phyloP scores from a whole-genome alignment of 371 early-diverging fungal genomes.

The Fennellomyces sp. region DNA sequence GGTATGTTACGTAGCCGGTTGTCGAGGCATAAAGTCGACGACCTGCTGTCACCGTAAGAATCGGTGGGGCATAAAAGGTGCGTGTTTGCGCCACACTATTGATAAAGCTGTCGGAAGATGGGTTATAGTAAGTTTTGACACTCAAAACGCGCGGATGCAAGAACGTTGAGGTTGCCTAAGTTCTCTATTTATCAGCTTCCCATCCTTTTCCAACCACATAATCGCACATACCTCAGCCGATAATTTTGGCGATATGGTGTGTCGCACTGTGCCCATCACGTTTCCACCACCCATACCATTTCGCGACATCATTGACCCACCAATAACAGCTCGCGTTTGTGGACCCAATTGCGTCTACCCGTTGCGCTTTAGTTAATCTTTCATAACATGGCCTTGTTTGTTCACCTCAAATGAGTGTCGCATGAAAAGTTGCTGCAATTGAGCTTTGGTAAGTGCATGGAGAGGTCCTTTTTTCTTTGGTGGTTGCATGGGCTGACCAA shows the following conservation, averaged over 20 bases:
- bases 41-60: slow-evolving; percentile 66
- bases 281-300: slow-evolving; percentile 83
- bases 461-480: slow-evolving; percentile 24
- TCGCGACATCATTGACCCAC: slow-evolving; percentile 71
- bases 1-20: slow-evolving; percentile 80
- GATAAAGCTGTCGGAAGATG: slow-evolving; percentile 71
- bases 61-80: slow-evolving; percentile 66
- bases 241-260: slow-evolving; percentile 71
- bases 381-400: neutral
- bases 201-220: too few species aligned
- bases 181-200: neutral
- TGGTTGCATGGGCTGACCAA: slow-evolving; percentile 24
- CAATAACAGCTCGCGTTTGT: slow-evolving; percentile 65
- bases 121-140: slow-evolving; percentile 72
- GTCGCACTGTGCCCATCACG: slow-evolving; percentile 72
- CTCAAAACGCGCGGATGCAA: slow-evolving; percentile 59
- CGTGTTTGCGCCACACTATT: slow-evolving; percentile 59
- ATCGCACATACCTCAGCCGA: slow-evolving; percentile 62
- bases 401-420: slow-evolving; percentile 85
- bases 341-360: slow-evolving; percentile 69
- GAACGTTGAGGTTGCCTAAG: slow-evolving; percentile 59
- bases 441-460: slow-evolving; percentile 49
- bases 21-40: slow-evolving; percentile 59
- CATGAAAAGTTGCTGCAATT: slow-evolving; percentile 74
- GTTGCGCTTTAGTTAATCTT: neutral